phyloP scores from a whole-genome alignment of 2,329 filamentous ascomycete genomes.

The Epicoccum nigrum region DNA sequence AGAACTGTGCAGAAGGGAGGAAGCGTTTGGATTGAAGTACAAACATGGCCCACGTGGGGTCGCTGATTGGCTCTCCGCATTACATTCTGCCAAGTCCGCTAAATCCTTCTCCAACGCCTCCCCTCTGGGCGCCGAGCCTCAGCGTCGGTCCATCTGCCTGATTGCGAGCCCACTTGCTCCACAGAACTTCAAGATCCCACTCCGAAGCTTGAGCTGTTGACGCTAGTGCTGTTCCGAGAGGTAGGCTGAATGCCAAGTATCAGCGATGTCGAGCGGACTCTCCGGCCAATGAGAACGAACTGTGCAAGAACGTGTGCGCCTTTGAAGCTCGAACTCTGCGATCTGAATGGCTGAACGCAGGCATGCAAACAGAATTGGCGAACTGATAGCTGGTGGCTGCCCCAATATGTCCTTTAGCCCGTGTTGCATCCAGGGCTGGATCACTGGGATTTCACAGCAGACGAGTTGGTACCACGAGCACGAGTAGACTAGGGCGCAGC shows the following conservation, averaged over 20 bases:
- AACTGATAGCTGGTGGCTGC: conserved; percentile 18
- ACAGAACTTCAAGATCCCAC: conserved; percentile 16
- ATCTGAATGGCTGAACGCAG: conserved; percentile 18
- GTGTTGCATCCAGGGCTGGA: conserved; percentile 20
- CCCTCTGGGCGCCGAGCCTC: conserved; percentile 13
- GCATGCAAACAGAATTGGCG: conserved; percentile 11
- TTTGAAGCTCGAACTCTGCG: conserved; percentile 13
- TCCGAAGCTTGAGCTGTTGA: conserved; percentile 16
- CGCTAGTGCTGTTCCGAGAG: conserved; percentile 14
- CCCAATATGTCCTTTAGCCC: conserved; percentile 16
- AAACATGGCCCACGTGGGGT: conserved; percentile 10
- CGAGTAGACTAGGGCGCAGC: conserved; percentile 19
- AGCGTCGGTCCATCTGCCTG: conserved; percentile 13
- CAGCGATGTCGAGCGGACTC: conserved; percentile 11
- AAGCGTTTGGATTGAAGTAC: conserved; percentile 6
- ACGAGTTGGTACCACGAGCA: conserved; percentile 16
- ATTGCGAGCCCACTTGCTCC: conserved; percentile 11
- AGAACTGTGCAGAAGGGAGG: background rate
- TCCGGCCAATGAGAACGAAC: conserved; percentile 21
- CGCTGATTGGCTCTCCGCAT: conserved; percentile 16
- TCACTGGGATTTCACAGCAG: conserved; percentile 13
- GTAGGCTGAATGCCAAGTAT: conserved; percentile 10
- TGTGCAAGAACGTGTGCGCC: conserved; percentile 24
- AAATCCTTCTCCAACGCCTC: conserved; percentile 13
- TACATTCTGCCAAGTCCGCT: conserved; percentile 7